A percentile compares a stretch with the other conserved stretches of the same genome.
Conservation (phyloP, 345 rosid genomes). For the Linum lewisii region DNA sequence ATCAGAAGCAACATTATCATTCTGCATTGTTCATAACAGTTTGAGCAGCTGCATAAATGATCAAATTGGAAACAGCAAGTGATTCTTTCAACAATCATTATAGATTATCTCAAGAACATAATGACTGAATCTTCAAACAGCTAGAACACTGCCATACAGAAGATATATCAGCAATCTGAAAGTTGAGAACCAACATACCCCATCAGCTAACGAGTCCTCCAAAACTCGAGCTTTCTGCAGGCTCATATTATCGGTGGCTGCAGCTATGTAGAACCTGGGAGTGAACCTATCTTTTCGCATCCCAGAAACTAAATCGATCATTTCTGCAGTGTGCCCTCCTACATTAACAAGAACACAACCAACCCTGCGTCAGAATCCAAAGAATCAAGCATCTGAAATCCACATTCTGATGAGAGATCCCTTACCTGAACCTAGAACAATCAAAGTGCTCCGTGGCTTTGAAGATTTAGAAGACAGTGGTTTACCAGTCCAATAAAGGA, state of each 20-base stretch:
- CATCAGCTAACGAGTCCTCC: constrained; percentile 43
- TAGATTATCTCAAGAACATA: too few species aligned
- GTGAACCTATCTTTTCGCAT: constrained; percentile 47
- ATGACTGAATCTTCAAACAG: too few species aligned
- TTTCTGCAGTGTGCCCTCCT: constrained; percentile 99
- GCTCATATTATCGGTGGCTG: constrained; percentile 91
- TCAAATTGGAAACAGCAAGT: neutral
- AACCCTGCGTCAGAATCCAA: neutral
- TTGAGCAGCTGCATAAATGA: neutral
- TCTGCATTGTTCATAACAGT: neutral
- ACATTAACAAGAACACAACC: constrained; percentile 2
- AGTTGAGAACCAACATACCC: constrained; percentile 24
- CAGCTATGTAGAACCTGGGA: constrained; percentile 79
- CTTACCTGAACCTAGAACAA: constrained; percentile 21
- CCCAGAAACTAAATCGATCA: constrained; percentile 63
- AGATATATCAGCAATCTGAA: neutral
- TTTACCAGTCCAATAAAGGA: constrained; percentile 16
- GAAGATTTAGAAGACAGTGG: constrained; percentile 15
- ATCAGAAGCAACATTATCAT: neutral
- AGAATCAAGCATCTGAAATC: neutral
- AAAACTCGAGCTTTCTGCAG: constrained; percentile 70
- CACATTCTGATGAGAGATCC: neutral
- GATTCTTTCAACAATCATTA: neutral
- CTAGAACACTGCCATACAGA: too few species aligned
- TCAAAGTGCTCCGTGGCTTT: constrained; percentile 14